Evolutionary conservation across 1,139 yeast species (phyloP).

Genomic region (Kodamaea derodonti): DNA sequence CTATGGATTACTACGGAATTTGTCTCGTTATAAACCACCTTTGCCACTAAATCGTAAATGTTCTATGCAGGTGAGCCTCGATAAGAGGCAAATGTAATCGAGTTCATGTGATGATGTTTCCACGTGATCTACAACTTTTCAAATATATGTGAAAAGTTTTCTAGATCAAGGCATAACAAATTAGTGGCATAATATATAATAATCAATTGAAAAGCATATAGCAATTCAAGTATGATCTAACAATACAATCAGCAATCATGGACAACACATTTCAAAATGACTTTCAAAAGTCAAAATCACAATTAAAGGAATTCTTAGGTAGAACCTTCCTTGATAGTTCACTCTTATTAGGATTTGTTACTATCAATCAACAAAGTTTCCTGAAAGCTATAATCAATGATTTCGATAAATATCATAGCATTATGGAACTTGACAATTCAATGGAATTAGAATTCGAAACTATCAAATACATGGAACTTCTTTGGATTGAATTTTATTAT

Average conservation of each 20-base stretch:
- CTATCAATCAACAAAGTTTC: conserved; percentile 41
- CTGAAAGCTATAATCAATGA: conserved; percentile 35
- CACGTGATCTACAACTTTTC: no score
- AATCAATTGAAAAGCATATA: no score
- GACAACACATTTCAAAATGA: conserved; percentile 4
- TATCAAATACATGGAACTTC: conserved; percentile 35
- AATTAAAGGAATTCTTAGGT: conserved; percentile 26
- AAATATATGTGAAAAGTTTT: background rate
- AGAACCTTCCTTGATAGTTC: conserved; percentile 40
- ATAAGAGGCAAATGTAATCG: no score
- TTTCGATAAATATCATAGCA: conserved; percentile 22
- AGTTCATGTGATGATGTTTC: background rate
- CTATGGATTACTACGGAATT: no score
- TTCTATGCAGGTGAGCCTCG: background rate
- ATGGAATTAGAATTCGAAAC: conserved; percentile 27
- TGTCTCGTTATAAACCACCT: no score
- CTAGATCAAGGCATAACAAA: background rate
- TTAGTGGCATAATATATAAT: no score
- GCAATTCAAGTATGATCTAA: background rate
- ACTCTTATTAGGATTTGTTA: conserved; percentile 41
- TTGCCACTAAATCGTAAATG: background rate
- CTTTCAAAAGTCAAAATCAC: conserved; percentile 17
- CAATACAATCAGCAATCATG: background rate
- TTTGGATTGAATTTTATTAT: conserved; percentile 63
- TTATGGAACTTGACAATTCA: conserved; percentile 4